Conservation (phyloP, 1,284 basidiomycete species). For the Malassezia nana region DNA sequence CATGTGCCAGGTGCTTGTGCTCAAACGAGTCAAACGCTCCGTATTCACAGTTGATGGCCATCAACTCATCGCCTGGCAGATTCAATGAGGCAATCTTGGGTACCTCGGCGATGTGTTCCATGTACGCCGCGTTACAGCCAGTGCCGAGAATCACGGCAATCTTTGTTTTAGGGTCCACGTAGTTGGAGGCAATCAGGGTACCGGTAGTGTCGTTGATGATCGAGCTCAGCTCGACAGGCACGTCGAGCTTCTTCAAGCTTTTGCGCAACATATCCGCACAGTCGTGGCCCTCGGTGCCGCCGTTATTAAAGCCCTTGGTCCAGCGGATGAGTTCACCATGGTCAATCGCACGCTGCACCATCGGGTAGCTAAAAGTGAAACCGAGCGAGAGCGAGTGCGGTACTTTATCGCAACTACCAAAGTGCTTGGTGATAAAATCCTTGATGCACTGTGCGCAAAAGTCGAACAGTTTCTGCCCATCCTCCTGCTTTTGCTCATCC, state of each 20-base stretch:
- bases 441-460: constrained; percentile 92
- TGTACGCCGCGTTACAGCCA: constrained; percentile 83
- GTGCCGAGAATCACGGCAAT: constrained; percentile 97
- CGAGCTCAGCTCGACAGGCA: constrained; percentile 44
- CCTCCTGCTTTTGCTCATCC: constrained; percentile 97
- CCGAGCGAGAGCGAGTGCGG: constrained; percentile 50
- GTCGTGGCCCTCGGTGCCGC: constrained; percentile 83
- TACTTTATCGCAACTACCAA: constrained; percentile 62
- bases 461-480: constrained; percentile 86
- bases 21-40: constrained; percentile 95
- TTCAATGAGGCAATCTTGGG: constrained; percentile 66
- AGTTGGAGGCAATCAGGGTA: constrained; percentile 90
- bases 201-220: constrained; percentile 82
- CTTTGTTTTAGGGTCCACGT: constrained; percentile 78
- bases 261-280: constrained; percentile 83
- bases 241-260: constrained; percentile 60
- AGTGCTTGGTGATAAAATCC: constrained; percentile 73
- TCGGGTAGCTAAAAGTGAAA: constrained; percentile 17
- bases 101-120: constrained; percentile 67
- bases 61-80: constrained; percentile 61
- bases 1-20: constrained; percentile 71
- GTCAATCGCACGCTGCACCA: constrained; percentile 71
- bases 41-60: constrained; percentile 96
- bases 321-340: constrained; percentile 90
- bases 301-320: constrained; percentile 94